Conservation (phyloP, 768 basidiomycete species). For the Ramaria rubella region DNA sequence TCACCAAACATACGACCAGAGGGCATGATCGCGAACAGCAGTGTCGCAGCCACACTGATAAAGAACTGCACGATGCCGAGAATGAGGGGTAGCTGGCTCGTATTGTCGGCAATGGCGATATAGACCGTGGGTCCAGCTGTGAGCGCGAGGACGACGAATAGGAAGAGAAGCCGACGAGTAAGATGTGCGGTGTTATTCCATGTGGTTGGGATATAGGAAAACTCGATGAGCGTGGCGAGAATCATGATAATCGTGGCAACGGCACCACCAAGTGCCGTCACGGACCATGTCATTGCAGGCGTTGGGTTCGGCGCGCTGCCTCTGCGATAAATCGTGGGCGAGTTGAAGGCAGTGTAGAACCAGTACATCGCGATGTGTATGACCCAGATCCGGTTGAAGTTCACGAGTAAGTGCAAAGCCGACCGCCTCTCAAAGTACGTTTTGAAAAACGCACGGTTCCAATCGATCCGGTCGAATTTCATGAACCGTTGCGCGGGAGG, state of each 20-base stretch:
- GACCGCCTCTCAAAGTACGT: slow-evolving; percentile 98
- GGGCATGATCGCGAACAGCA: slow-evolving; percentile 87
- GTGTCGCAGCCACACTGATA: slow-evolving; percentile 79
- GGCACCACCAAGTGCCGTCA: slow-evolving; percentile 89
- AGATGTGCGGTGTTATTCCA: slow-evolving; percentile 99
- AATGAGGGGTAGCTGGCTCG: slow-evolving; percentile 73
- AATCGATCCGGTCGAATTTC: slow-evolving; percentile 95
- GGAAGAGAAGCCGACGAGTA: slow-evolving; percentile 82
- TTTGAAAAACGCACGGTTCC: slow-evolving; percentile 97
- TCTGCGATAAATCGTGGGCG: slow-evolving; percentile 73
- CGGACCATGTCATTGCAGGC: slow-evolving; percentile 85
- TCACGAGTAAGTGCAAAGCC: slow-evolving; percentile 93
- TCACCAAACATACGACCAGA: slow-evolving; percentile 99
- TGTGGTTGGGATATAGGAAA: slow-evolving; percentile 95
- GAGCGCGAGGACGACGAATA: slow-evolving; percentile 82
- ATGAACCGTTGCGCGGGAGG: slow-evolving; percentile 90
- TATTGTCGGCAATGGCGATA: slow-evolving; percentile 76
- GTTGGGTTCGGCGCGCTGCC: slow-evolving; percentile 44
- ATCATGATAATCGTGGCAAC: slow-evolving; percentile 98
- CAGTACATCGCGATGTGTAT: slow-evolving; percentile 92
- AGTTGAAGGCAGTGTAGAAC: slow-evolving; percentile 94
- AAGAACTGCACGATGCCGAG: slow-evolving; percentile 95
- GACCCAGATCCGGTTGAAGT: slow-evolving; percentile 99
- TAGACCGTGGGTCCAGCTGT: slow-evolving; percentile 94
- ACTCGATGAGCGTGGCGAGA: slow-evolving; percentile 86